Base-by-base conservation (phyloP, 371 early-diverging fungal species). In the Parasitella parasitica region DNA sequence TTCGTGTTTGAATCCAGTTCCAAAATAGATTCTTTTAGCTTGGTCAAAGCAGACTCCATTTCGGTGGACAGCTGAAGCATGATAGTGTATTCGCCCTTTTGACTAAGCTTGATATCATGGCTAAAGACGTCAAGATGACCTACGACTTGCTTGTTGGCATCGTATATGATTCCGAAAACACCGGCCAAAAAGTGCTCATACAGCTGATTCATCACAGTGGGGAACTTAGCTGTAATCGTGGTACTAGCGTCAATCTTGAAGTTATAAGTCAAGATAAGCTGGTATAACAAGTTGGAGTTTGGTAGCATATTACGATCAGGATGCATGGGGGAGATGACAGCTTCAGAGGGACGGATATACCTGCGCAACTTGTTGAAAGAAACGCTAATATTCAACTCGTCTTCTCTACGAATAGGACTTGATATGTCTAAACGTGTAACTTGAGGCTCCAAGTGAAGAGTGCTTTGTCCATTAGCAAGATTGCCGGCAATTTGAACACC, bases 31-130 rank as follows among this genome's bases (percentile, higher is more conserved):
- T 72, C 73, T 61, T 87, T 86, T 18, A 94, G 75, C 51, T 89
- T 87, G 20, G 93, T 92, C 34, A 97, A 78, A 2, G 85, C 73
- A 51, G 81, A 82, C 35, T 91, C 77, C 13, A 78, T 76, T 56
- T 86, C 82, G 12, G 91, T 88, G 18, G 88, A 82, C 18, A 97
- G 63, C 70, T 93, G 95, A 48, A 87, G 89, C 48, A 86, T 88
- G 41, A 94, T 75, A 5, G 84, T 85, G 69, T 96, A 96, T 34
- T 91, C 94, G 13, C 97, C 97, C 77, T 92, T 90, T 61, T 64
- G 74, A 27, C 78, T 72, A n/a, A 95, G 66, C 58, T 89, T 89
- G 54, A 91, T 69, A 2, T 68, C 63, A 56, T 88, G 89, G 26
- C 91, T 72, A 71, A 93, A 94, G 16, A 91, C 85, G 73, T 91